Conservation (phyloP, 352 stramenopile genomes). For the Lagenidium giganteum region DNA sequence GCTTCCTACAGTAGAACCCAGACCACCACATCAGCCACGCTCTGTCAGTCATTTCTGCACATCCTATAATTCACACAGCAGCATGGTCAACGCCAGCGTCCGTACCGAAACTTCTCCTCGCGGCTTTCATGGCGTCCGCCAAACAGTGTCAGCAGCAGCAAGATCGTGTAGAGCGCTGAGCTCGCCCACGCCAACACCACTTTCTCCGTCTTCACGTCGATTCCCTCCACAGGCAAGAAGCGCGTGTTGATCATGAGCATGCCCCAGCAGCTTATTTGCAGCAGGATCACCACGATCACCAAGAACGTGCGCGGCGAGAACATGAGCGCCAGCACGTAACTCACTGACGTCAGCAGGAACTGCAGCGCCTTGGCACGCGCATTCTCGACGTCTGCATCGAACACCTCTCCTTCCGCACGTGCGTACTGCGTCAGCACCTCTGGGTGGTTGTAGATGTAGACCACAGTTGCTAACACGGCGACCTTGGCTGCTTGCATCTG, state of each 20-base stretch:
- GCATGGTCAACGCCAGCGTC: slow-evolving; percentile 6
- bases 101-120: slow-evolving; percentile 45
- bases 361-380: slow-evolving; percentile 39
- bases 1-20: slow-evolving; percentile 22
- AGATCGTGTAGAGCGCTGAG: slow-evolving; percentile 34
- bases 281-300: slow-evolving; percentile 31
- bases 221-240: slow-evolving; percentile 11
- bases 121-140: slow-evolving; percentile 17
- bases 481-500: no score
- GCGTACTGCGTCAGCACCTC: no score
- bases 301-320: slow-evolving; percentile 36
- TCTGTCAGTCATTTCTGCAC: no score
- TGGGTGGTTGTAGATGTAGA: no score
- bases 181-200: slow-evolving; percentile 32
- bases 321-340: slow-evolving; percentile 34
- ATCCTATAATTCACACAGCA: neutral
- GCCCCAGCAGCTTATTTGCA: slow-evolving; percentile 51
- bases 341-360: slow-evolving; percentile 53
- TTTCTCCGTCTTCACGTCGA: slow-evolving; percentile 43
- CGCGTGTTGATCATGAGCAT: slow-evolving; percentile 35
- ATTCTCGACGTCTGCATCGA: slow-evolving; percentile 28
- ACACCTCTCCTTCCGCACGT: no score
- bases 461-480: no score
- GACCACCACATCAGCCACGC: slow-evolving; percentile 3
- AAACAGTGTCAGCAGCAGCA: slow-evolving; percentile 50